phyloP scores from a whole-genome alignment of 176 grass and related monocot genomes.

The Thalia dealbata region DNA sequence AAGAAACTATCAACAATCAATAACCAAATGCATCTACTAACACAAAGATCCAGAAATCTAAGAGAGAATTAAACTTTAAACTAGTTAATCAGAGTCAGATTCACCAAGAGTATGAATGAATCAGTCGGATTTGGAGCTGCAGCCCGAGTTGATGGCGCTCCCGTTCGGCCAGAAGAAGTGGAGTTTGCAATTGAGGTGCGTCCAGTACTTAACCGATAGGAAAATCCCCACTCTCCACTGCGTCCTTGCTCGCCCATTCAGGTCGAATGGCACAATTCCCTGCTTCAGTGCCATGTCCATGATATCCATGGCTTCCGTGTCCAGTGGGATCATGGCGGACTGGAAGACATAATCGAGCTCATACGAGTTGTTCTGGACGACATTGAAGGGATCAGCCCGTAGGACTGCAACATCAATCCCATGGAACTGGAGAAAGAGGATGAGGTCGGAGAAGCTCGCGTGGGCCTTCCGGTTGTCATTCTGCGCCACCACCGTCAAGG shows the following conservation, averaged over 20 bases:
- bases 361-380: constrained; percentile 32
- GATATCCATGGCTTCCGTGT: constrained; percentile 23
- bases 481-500: constrained; percentile 28
- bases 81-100: background rate
- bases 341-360: constrained; percentile 35
- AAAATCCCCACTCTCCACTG: constrained; percentile 66
- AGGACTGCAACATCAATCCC: constrained; percentile 39
- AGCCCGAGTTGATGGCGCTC: constrained; percentile 30
- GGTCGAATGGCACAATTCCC: constrained; percentile 40
- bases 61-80: background rate
- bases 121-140: constrained; percentile 21
- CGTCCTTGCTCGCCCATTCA: constrained; percentile 50
- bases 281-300: constrained; percentile 38
- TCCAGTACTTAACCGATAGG: constrained; percentile 46
- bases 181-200: constrained; percentile 39
- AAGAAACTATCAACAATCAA: background rate
- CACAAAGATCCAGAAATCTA: background rate
- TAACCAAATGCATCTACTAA: background rate
- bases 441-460: constrained; percentile 51
- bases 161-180: constrained; percentile 51
- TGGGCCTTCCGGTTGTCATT: constrained; percentile 60
- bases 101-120: background rate
- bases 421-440: constrained; percentile 46
- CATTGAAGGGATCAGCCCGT: constrained; percentile 32
- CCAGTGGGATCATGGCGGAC: constrained; percentile 19